phyloP scores from a whole-genome alignment of 805 yeast species.

The Wickerhamiella occidentalis region DNA sequence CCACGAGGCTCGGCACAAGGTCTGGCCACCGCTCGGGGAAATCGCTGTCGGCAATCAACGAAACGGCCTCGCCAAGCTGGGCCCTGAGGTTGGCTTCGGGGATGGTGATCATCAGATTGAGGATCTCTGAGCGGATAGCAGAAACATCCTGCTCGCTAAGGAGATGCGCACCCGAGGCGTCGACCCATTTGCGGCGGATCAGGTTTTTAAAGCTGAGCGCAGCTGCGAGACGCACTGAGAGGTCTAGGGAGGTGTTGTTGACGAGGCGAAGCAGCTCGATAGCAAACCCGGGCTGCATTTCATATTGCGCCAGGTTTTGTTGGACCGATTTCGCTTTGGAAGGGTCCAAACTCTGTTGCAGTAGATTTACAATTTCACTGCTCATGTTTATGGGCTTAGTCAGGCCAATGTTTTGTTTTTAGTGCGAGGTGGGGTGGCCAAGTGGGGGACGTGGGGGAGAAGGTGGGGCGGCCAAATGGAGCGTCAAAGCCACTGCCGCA shows the following conservation, averaged over 20 bases:
- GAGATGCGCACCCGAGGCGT: conserved; percentile 72
- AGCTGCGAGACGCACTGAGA: conserved; percentile 66
- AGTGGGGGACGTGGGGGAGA: too few relatives aligned
- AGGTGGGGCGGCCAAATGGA: too few relatives aligned
- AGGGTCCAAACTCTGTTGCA: conserved; percentile 22
- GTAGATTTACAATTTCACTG: conserved; percentile 10
- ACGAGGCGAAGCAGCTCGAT: conserved; percentile 64
- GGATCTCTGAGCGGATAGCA: conserved; percentile 61
- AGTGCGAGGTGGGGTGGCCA: too few relatives aligned
- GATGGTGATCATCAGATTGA: conserved; percentile 71
- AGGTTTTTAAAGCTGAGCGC: conserved; percentile 84
- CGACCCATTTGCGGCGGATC: conserved; percentile 75
- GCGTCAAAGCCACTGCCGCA: too few relatives aligned
- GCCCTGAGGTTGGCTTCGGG: conserved; percentile 56
- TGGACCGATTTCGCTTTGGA: conserved; percentile 35
- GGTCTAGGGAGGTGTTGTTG: conserved; percentile 43
- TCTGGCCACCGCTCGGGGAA: conserved; percentile 85
- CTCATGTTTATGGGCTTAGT: too few relatives aligned
- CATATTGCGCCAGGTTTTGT: conserved; percentile 47
- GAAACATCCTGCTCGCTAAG: conserved; percentile 49
- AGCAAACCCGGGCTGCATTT: conserved; percentile 61
- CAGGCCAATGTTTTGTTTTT: too few relatives aligned
- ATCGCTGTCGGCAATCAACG: conserved; percentile 88
- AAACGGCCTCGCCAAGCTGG: conserved; percentile 92
- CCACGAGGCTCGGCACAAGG: conserved; percentile 46